Conservation (phyloP, 208 protist genomes). For the Vickermania spadyakhi region DNA sequence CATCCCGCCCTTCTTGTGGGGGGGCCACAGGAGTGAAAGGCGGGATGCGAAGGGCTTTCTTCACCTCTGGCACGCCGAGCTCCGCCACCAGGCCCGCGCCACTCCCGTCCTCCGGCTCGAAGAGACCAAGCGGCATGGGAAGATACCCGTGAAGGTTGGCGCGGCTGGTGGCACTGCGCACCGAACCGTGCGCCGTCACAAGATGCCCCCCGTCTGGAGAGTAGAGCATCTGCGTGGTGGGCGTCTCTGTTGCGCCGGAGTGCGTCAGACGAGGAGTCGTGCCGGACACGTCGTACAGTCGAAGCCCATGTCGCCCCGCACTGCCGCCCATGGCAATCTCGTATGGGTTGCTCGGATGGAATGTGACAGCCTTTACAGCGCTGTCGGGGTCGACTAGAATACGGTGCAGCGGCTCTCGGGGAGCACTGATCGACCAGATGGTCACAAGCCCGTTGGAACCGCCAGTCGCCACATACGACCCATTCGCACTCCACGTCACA, state of each 20-base stretch:
- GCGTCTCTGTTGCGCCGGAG: constrained; percentile 28
- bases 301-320: constrained; percentile 23
- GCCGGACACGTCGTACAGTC: constrained; percentile 50
- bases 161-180: not conserved
- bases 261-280: constrained; percentile 14
- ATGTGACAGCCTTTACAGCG: constrained; percentile 46
- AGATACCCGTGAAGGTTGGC: not conserved
- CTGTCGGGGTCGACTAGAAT: constrained; percentile 21
- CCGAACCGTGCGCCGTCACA: constrained; percentile 39
- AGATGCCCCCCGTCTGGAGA: constrained; percentile 57
- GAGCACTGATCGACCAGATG: constrained; percentile 47
- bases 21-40: not conserved
- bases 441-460: constrained; percentile 39
- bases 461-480: constrained; percentile 58
- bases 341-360: constrained; percentile 61
- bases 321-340: constrained; percentile 46
- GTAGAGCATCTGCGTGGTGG: constrained; percentile 60
- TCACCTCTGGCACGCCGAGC: not conserved
- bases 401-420: constrained; percentile 16
- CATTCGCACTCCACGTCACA: constrained; percentile 49
- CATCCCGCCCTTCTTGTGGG: not conserved
- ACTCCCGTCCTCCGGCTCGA: not conserved
- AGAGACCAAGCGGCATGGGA: not conserved
- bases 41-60: not conserved
- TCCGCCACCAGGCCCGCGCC: not conserved